Base-by-base conservation (phyloP, 164 flowering plant genomes). In the Vitis rotundifolia region DNA sequence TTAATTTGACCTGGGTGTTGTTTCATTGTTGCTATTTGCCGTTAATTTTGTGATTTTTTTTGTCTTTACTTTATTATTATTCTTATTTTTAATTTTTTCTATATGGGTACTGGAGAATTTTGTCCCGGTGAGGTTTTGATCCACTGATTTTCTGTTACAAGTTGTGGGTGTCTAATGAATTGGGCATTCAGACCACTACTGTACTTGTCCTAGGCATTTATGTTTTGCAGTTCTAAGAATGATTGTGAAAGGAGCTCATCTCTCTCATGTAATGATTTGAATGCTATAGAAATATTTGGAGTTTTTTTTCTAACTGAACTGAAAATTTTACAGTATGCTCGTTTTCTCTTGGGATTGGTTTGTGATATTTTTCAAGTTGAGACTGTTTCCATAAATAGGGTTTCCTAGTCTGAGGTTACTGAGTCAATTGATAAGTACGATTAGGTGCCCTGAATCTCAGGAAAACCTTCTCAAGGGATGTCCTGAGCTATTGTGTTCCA, bases 1-100 rank as follows among this genome's bases (percentile, higher is more conserved):
- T 65, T 26, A 37, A 19, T 70, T 59, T 69, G 59, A 57, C 58
- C 12, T 62, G 68, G 67, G n/a, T 74, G 52, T 50, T 10, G 15
- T 59, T 47, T 51, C 22, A 29, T 9, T 63, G 9, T 67, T 59
- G 53, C 9, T 29, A 1, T 37, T 37, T 26, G 3, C 9, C 16
- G 44, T 59, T 59, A 0, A 13, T 16, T 10, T 28, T n/a, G 29
- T 50, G n/a, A 7, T 29, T 44, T 10, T 10, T 56, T 47, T 48
- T 56, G 2, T n/a, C 19, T 61, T 22, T 31, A 11, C 8, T 52
- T 50, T 7, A 22, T 2, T 50, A 10, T 18, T 19, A 19, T 13
- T 44, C 16, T 48, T 15, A 47, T 48, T 8, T 7, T 29, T 64
- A 53, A 3, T 48, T 62, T 44, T 53, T 59, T 49, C 31, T 1